Conservation (phyloP, 257 asterid species). For the Solanum ossicruentum region DNA sequence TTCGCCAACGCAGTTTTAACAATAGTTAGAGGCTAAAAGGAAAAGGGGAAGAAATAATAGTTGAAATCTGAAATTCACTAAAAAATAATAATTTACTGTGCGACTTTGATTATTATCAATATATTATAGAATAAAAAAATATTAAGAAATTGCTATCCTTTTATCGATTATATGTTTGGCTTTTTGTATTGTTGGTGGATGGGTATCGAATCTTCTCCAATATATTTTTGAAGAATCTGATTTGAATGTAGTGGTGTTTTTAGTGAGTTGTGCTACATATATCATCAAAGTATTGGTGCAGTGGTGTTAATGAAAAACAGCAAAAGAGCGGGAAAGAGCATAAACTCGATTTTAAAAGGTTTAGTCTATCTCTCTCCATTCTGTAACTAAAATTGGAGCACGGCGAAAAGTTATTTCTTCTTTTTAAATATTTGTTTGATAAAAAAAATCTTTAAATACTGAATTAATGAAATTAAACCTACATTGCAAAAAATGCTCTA, state of each 20-base stretch:
- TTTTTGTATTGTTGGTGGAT: background rate
- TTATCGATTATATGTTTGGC: background rate
- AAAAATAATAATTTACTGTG: background rate
- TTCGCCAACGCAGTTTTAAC: slow-evolving; percentile 14
- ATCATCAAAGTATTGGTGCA: background rate
- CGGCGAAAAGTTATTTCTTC: no score
- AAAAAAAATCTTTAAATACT: no score
- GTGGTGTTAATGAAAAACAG: no score
- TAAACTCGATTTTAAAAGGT: no score
- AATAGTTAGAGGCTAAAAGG: background rate
- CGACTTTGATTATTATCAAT: no score
- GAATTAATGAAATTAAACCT: no score
- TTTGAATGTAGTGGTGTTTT: background rate
- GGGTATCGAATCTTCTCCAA: background rate
- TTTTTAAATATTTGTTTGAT: no score
- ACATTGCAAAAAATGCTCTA: no score
- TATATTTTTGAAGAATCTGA: background rate
- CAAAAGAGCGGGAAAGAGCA: no score
- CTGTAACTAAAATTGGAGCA: no score
- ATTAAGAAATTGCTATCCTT: background rate
- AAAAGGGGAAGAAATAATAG: background rate
- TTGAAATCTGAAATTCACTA: background rate
- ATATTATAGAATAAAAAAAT: background rate
- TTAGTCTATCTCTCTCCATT: no score
- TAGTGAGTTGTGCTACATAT: background rate